A percentile compares a stretch with the other conserved stretches of the same genome.
phyloP scores from a whole-genome alignment of 441 rosid genomes.

The Croton setiger region DNA sequence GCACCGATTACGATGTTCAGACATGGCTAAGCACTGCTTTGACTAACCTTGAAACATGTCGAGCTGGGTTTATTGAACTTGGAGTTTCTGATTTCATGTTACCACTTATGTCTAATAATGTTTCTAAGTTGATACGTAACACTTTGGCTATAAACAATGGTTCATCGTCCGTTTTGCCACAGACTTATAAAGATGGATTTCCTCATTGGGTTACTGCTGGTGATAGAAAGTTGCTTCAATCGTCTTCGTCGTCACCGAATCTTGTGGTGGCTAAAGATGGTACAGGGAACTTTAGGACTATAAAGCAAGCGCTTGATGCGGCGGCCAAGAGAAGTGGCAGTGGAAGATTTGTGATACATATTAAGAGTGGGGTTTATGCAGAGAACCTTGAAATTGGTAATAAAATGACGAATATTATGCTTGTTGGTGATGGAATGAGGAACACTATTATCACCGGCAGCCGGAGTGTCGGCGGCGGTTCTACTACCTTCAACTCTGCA shows the following conservation, averaged over 20 bases:
- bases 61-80: slow-evolving; percentile 58
- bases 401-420: slow-evolving; percentile 55
- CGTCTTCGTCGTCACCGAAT: slow-evolving; percentile 33
- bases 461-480: slow-evolving; percentile 65
- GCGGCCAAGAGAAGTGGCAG: slow-evolving; percentile 55
- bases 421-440: slow-evolving; percentile 71
- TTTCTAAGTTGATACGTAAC: slow-evolving; percentile 59
- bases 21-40: slow-evolving; percentile 90
- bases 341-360: slow-evolving; percentile 61
- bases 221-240: slow-evolving; percentile 59
- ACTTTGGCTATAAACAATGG: slow-evolving; percentile 44
- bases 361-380: slow-evolving; percentile 65
- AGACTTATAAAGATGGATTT: slow-evolving; percentile 45
- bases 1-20: slow-evolving; percentile 52
- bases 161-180: slow-evolving; percentile 27
- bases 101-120: slow-evolving; percentile 60
- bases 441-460: slow-evolving; percentile 65
- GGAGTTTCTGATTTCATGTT: slow-evolving; percentile 46
- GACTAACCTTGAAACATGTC: slow-evolving; percentile 77
- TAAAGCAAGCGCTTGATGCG: slow-evolving; percentile 57
- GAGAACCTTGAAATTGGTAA: slow-evolving; percentile 66
- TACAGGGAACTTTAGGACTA: slow-evolving; percentile 52
- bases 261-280: slow-evolving; percentile 81
- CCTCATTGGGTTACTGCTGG: slow-evolving; percentile 62
- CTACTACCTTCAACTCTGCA: slow-evolving; percentile 79